Base-by-base conservation (phyloP, 345 rosid species). In the Gossypium longicalyx region DNA sequence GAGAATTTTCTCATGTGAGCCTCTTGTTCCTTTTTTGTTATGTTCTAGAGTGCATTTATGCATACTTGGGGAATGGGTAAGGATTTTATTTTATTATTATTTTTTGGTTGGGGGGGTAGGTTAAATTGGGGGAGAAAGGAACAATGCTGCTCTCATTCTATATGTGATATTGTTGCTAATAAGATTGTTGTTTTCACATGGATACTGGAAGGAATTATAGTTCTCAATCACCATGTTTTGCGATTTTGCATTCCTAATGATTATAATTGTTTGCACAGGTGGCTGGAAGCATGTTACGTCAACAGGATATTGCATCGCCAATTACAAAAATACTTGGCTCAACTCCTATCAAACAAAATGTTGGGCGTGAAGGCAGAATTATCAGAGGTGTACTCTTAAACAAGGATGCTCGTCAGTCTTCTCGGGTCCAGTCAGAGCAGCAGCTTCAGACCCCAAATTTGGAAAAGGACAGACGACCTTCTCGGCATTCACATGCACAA, bases 1-100 rank as follows among this genome's bases (percentile, higher is more conserved):
- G 75, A 79, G 91, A 88, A 73, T 83, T 85, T 67, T 80, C 82
- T 62, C 44, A 73, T 52, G 93, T 87, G 81, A 86, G 91, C 65
- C 27, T 56, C 68, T 10, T 57, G 58, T 67, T 77, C 51, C 52
- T 71, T 70, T 1, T 54, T 70, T 67, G 58, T 34, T 23, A 12
- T 70, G 51, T 76, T 74, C 20, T 45, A 3, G 22, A 34, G 41
- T 34, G 41, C 41, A 34, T 34, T 34, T 34, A 34, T 54, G 57
- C 57, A 16, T 52, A 17, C 20, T 65, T 3, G 17, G 53, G 22
- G 34, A 67, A 6, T 1, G 16, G 29, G 69, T 16, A 23, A 41
- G 48, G 19, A 38, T 41, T 17, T n/a, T 41, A n/a, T 12, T 4
- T 2, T 2, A 4, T 34, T 5, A 34, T 34, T 34, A 34, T 34